Percentiles rank a stretch among this genome's conserved stretches.
Conservation (phyloP, 345 rosid genomes). For the Populus alba region DNA sequence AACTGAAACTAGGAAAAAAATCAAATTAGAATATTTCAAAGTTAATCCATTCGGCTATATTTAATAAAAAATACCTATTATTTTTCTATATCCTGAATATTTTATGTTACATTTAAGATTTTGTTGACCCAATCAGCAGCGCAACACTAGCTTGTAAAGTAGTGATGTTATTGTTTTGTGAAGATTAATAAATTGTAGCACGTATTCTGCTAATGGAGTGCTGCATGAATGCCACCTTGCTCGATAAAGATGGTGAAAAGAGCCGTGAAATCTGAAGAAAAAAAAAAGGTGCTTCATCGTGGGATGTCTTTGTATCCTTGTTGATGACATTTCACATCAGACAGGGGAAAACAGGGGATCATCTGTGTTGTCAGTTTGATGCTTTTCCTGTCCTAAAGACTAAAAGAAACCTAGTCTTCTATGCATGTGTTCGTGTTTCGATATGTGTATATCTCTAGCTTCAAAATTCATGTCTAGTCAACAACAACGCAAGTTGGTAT, state of each 20-base stretch:
- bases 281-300: not conserved
- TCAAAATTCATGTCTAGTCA: not conserved
- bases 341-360: not conserved
- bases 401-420: not conserved
- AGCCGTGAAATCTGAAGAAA: not conserved
- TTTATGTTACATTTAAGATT: no score
- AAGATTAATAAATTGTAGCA: no score
- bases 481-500: not conserved
- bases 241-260: no score
- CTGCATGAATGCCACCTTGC: no score
- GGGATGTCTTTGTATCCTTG: not conserved
- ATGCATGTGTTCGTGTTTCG: not conserved
- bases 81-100: no score
- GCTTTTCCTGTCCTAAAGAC: not conserved
- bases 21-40: no score
- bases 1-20: no score
- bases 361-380: not conserved
- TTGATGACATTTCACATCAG: not conserved
- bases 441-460: not conserved
- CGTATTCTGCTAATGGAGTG: no score
- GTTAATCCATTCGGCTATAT: rapidly evolving
- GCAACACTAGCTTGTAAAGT: no score
- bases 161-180: no score
- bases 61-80: no score
- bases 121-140: no score